These are phyloP conservation scores for Arbutus unedo DNA, from an alignment of 148 eudicot species.

Conservation along the genomic window DNA sequence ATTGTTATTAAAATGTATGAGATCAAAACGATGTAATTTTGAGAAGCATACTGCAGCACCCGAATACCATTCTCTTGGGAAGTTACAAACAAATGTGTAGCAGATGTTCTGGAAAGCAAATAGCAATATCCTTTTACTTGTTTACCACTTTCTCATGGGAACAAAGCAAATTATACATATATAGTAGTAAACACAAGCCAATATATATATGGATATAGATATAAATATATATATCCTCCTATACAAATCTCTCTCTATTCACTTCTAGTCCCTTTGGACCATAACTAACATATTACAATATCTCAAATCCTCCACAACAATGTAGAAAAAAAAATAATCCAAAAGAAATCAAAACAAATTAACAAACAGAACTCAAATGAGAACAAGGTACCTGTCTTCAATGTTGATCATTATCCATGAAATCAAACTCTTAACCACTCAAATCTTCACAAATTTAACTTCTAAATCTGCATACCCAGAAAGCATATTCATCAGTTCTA, in stretches of 20 bases:
- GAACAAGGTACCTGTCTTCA: conserved; percentile 17
- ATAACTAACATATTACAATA: conserved; percentile 31
- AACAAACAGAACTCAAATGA: conserved; percentile 17
- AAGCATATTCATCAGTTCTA: neutral
- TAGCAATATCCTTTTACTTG: neutral
- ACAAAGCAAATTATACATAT: conserved; percentile 15
- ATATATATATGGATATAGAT: conserved; percentile 1
- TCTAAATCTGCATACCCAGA: conserved; percentile 21
- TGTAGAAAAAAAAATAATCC: conserved; percentile 11
- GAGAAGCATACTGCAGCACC: too few species aligned
- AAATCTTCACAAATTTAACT: conserved; percentile 20
- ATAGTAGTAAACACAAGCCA: conserved; percentile 24
- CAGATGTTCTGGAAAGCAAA: neutral
- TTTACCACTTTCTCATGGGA: conserved; percentile 16
- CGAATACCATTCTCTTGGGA: too few species aligned
- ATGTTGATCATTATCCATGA: neutral
- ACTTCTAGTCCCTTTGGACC: conserved; percentile 36
- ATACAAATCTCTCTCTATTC: conserved; percentile 30
- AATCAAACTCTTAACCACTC: conserved; percentile 6
- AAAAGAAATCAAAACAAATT: conserved; percentile 1
- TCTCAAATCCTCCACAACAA: conserved; percentile 31
- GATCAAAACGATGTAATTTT: too few species aligned
- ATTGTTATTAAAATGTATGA: too few species aligned
- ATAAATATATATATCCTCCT: conserved; percentile 34
- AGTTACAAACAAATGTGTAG: neutral